Percentiles rank a stretch among this genome's conserved stretches.
phyloP scores from a whole-genome alignment of 2,329 filamentous ascomycete species.

The Sporothrix schenckii region DNA sequence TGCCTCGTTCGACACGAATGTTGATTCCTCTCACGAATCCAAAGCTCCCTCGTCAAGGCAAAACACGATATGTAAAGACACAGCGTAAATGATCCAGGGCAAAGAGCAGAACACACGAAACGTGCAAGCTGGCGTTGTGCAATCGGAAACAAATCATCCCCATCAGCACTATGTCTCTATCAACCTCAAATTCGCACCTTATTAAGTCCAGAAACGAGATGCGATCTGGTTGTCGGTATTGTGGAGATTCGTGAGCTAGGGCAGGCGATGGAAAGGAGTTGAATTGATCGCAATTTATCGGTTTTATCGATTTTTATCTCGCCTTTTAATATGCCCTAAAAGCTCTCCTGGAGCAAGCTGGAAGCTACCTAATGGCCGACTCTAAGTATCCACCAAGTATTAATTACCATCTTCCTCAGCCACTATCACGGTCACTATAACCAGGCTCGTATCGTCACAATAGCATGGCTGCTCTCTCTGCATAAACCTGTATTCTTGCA shows the following conservation, averaged over 20 bases:
- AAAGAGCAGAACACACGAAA: neutral
- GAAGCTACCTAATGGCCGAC: neutral
- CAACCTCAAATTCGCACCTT: neutral
- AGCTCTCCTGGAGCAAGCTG: neutral
- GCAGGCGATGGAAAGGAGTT: conserved; percentile 10
- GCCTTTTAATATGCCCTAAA: neutral
- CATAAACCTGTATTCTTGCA: neutral
- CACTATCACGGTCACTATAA: neutral
- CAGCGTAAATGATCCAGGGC: neutral
- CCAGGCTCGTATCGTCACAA: conserved; percentile 19
- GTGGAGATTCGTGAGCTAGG: conserved; percentile 20
- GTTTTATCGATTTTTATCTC: conserved; percentile 13
- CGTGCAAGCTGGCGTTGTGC: neutral
- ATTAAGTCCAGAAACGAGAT: conserved; percentile 3
- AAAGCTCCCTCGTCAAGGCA: neutral
- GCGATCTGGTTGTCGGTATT: conserved; percentile 25
- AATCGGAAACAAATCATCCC: conserved; percentile 22
- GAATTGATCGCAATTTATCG: conserved; percentile 23
- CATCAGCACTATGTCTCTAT: neutral
- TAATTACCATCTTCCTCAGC: neutral
- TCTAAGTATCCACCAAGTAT: neutral
- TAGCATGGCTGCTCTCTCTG: conserved; percentile 6
- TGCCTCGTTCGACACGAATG: neutral
- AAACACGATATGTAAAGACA: conserved; percentile 4
- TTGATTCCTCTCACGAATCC: neutral